Evolutionary conservation across 352 stramenopile genomes (phyloP).

Genomic region (Globisporangium paddicum): DNA sequence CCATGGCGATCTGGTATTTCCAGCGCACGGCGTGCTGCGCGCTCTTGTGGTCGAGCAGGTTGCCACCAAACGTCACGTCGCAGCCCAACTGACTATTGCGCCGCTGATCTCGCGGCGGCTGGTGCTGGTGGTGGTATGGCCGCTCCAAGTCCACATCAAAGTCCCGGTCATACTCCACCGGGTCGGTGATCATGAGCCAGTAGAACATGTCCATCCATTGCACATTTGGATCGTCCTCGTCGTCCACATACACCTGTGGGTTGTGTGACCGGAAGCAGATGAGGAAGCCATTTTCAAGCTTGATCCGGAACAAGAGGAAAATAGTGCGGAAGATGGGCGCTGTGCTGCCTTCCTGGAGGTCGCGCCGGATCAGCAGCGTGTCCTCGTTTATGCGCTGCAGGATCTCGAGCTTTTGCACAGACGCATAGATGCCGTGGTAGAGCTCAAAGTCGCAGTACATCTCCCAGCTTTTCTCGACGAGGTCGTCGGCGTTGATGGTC

Average conservation of each 20-base stretch:
- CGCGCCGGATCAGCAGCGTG: conserved; percentile 65
- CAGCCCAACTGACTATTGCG: conserved; percentile 1
- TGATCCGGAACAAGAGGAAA: conserved; percentile 72
- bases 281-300: conserved; percentile 58
- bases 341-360: conserved; percentile 55
- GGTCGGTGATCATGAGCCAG: conserved; percentile 79
- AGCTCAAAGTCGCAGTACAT: conserved; percentile 80
- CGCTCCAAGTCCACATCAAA: conserved; percentile 8
- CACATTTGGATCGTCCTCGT: conserved; percentile 75
- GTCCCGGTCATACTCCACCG: conserved; percentile 5
- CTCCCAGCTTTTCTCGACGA: conserved; percentile 71
- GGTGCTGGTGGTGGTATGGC: conserved; percentile 4
- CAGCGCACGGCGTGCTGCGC: conserved; percentile 58
- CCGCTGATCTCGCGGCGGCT: not conserved
- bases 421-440: conserved; percentile 76
- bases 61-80: conserved; percentile 50
- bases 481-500: conserved; percentile 52
- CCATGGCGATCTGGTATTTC: conserved; percentile 84
- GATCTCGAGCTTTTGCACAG: conserved; percentile 75
- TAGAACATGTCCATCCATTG: conserved; percentile 88
- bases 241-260: conserved; percentile 50
- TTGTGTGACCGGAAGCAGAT: conserved; percentile 84
- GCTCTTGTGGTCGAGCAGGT: conserved; percentile 47
- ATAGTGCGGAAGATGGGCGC: conserved; percentile 72
- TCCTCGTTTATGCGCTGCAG: conserved; percentile 75